Percentiles rank a stretch among this genome's conserved stretches.
phyloP scores from a whole-genome alignment of 73 alveolate genomes.

The Blepharisma japonicum region DNA sequence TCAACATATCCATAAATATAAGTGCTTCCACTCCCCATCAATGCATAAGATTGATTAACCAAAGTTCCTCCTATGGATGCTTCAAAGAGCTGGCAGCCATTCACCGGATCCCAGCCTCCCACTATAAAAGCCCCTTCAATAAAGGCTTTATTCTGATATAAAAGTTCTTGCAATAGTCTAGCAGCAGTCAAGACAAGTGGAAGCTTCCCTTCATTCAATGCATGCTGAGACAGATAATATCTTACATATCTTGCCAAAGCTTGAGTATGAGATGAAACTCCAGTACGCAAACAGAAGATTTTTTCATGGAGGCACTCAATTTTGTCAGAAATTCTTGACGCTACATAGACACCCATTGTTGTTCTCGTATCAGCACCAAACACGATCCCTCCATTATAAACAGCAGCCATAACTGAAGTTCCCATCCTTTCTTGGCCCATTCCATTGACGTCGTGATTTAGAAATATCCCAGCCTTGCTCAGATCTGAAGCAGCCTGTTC shows the following conservation, averaged over 20 bases:
- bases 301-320: constrained; percentile 1
- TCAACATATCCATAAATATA: constrained; percentile 24
- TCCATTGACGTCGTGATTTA: too few species aligned
- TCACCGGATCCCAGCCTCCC: constrained; percentile 26
- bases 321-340: constrained; percentile 22
- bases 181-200: constrained; percentile 17
- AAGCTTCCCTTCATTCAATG: constrained; percentile 23
- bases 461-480: too few species aligned
- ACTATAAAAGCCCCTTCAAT: neutral
- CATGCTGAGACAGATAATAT: neutral
- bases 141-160: neutral
- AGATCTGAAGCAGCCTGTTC: too few species aligned
- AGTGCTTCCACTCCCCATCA: constrained; percentile 17
- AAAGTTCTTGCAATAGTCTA: neutral
- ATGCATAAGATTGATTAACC: neutral
- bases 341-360: neutral
- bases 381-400: constrained; percentile 27
- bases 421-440: too few species aligned
- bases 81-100: constrained; percentile 2
- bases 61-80: constrained; percentile 24
- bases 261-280: constrained; percentile 27
- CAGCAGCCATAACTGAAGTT: constrained; percentile 25
- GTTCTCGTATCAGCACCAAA: constrained; percentile 33
- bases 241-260: constrained; percentile 18
- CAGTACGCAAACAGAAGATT: constrained; percentile 17